phyloP scores from a whole-genome alignment of 2,329 filamentous ascomycete genomes.

The Colletotrichum chrysophilum region DNA sequence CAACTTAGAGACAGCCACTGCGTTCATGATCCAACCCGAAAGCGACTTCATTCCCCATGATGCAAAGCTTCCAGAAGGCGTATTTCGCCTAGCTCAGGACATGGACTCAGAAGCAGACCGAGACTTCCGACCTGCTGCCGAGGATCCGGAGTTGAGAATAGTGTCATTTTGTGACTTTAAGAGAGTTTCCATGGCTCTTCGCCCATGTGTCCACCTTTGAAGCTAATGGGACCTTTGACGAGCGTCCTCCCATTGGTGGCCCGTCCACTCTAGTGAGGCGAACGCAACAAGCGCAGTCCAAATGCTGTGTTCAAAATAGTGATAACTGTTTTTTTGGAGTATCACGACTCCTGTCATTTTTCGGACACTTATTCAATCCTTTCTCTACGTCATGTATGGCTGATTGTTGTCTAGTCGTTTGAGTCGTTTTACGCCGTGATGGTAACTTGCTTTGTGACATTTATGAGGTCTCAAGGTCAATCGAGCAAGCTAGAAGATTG shows the following conservation, averaged over 20 bases:
- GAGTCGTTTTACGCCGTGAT: too few species aligned
- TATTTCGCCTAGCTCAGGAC: neutral
- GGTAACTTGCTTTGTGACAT: too few species aligned
- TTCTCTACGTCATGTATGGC: too few species aligned
- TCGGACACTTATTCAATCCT: too few species aligned
- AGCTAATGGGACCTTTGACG: neutral
- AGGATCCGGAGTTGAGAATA: neutral
- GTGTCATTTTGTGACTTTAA: neutral
- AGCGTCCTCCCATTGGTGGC: neutral
- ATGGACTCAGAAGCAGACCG: neutral
- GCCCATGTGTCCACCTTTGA: neutral
- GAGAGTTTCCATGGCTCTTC: neutral
- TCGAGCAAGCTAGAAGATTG: neutral
- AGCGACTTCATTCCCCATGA: neutral
- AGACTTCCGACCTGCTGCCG: neutral
- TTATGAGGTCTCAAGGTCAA: neutral
- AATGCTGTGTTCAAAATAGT: too few species aligned
- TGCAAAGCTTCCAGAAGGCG: neutral
- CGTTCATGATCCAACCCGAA: neutral
- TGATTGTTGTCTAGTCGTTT: too few species aligned
- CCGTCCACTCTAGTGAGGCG: neutral
- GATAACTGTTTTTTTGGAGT: too few species aligned
- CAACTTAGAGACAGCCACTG: neutral
- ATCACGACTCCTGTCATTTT: too few species aligned
- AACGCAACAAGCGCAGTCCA: neutral